Evolutionary conservation across 148 eudicot genomes (phyloP), one percentile per base, ranked within the genome.

Genomic region (Linanthus parryae): DNA sequence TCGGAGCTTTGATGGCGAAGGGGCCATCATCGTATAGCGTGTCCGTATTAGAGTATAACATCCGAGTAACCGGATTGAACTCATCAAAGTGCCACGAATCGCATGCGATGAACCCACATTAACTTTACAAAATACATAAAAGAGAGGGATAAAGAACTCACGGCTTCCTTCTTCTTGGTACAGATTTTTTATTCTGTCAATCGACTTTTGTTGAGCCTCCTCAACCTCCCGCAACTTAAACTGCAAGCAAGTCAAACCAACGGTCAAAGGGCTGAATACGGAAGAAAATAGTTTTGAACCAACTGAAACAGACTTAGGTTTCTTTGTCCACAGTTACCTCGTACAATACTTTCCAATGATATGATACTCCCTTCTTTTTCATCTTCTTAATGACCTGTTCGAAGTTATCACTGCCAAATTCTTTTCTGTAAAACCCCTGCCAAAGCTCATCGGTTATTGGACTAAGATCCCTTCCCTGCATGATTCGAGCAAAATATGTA

Each of bases 381-480:
- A 92, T 74, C 54, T 70, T 84, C 62, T 71, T 72, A 37, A 69
- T 18, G 12, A 77, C 89, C 26, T 13, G 23, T 50, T 74, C 63
- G 46, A 67, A 51, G 60, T 57, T 62, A 24, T 73, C 60, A 15
- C 37, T 65, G 58, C 88, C 88, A 68, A 92, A 92, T 31, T 75
- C 48, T 26, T 7, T 29, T 68, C 54, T 65, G 52, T 81, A 92
- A 59, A 79, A 84, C 44, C 54, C 75, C 81, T 72, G 87, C 98
- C 98, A 92, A n/a, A 92, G 44, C 44, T 61, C 73, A 77, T 87
- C 69, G 38, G 98, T 87, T 26, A 81, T 67, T 2, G 79, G 82
- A 63, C 85, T 92, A 39, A 87, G 77, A 78, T 92, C 96, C 64
- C 88, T 82, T 25, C 63, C 96, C 98, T 92, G 67, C 57, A 82